A percentile compares a stretch with the other conserved stretches of the same genome.
phyloP scores from a whole-genome alignment of 441 rosid species.

The Bruguiera hainesii region DNA sequence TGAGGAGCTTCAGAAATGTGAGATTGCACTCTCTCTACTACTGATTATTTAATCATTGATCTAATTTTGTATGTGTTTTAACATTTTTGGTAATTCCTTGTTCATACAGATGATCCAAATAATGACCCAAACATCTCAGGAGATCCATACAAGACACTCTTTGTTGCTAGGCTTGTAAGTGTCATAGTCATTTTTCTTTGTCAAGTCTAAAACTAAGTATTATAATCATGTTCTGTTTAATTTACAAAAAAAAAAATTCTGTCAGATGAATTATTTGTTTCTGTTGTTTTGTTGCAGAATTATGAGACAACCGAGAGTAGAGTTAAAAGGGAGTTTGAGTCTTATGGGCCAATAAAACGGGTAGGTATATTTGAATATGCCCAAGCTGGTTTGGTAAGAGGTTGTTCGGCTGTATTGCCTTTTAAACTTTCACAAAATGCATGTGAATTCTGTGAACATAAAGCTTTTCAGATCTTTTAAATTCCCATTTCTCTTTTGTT shows the following conservation, averaged over 20 bases:
- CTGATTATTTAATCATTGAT: constrained; percentile 1
- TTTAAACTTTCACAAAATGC: constrained; percentile 14
- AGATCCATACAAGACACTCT: constrained; percentile 94
- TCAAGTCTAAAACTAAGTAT: constrained; percentile 7
- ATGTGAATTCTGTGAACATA: constrained; percentile 6
- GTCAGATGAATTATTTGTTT: constrained; percentile 17
- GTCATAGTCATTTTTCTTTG: neutral
- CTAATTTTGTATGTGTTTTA: constrained; percentile 5
- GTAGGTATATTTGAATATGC: constrained; percentile 71
- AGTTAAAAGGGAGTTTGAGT: constrained; percentile 96
- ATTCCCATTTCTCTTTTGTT: no score
- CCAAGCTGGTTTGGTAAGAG: constrained; percentile 79
- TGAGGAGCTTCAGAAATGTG: constrained; percentile 79
- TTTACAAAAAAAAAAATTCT: no score
- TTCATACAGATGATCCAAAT: constrained; percentile 69
- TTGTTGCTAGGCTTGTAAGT: constrained; percentile 88
- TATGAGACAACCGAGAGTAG: constrained; percentile 91
- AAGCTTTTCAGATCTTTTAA: neutral
- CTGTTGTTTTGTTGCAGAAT: constrained; percentile 51
- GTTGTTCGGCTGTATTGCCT: constrained; percentile 29
- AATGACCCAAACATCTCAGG: constrained; percentile 73
- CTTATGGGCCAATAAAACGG: constrained; percentile 96
- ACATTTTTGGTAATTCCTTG: constrained; percentile 1
- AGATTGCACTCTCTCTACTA: constrained; percentile 16
- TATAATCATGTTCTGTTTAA: neutral